phyloP scores from a whole-genome alignment of 257 asterid species.

The Primulina eburnea region DNA sequence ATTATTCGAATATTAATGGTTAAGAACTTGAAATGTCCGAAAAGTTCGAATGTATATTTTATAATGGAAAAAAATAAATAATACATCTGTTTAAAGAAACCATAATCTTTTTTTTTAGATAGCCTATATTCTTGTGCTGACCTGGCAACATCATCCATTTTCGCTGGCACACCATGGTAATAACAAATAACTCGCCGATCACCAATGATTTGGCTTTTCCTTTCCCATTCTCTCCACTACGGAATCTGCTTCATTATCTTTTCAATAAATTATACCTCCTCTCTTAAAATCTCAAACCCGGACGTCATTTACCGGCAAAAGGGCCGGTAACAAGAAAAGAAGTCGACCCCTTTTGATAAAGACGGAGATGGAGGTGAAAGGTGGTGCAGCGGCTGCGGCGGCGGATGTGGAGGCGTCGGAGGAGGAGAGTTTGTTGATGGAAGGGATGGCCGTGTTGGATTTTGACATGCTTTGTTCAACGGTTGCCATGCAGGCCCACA shows the following conservation, averaged over 20 bases:
- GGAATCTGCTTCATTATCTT: background rate
- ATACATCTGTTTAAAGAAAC: too few species aligned
- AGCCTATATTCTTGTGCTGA: background rate
- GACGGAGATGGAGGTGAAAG: constrained; percentile 42
- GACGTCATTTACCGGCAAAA: background rate
- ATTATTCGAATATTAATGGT: too few species aligned
- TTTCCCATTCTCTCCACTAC: background rate
- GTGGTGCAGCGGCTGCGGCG: constrained; percentile 25
- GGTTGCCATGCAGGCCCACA: constrained; percentile 75
- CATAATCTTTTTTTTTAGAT: background rate
- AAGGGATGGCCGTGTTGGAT: constrained; percentile 67
- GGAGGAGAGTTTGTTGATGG: constrained; percentile 50
- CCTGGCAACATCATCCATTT: background rate
- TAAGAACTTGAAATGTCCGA: too few species aligned
- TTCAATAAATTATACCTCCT: background rate
- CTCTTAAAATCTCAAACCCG: background rate
- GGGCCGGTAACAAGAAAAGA: constrained; percentile 25
- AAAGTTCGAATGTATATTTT: too few species aligned
- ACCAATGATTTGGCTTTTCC: background rate
- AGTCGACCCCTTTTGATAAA: constrained; percentile 25
- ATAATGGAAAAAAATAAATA: too few species aligned
- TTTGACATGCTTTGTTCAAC: constrained; percentile 84
- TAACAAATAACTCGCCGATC: background rate
- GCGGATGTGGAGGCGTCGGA: constrained; percentile 35
- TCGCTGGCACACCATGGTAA: background rate